A percentile compares a stretch with the other conserved stretches of the same genome.
Conservation (phyloP, 1,284 basidiomycete species). For the Paramarasmius palmivorus region DNA sequence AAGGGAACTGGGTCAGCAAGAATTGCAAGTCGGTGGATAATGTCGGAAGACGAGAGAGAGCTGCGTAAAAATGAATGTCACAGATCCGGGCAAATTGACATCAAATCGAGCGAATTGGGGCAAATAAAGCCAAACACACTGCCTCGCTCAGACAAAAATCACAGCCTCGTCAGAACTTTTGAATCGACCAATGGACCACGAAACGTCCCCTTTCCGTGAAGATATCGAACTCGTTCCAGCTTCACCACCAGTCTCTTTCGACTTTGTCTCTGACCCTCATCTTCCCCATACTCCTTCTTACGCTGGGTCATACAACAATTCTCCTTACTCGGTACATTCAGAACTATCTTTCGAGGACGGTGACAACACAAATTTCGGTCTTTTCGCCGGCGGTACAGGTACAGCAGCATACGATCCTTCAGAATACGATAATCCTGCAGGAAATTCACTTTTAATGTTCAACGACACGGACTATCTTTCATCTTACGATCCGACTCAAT, state of each 20-base stretch:
- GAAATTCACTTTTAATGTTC: conserved; percentile 56
- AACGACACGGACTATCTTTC: conserved; percentile 50
- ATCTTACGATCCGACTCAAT: conserved; percentile 25
- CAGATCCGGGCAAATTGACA: too few species aligned
- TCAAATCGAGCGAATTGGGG: too few species aligned
- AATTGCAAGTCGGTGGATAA: too few species aligned
- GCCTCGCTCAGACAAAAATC: too few species aligned
- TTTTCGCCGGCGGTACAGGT: conserved; percentile 33
- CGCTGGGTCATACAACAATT: conserved; percentile 52
- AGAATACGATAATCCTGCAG: conserved; percentile 62
- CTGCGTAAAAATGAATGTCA: too few species aligned
- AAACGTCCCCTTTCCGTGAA: not conserved
- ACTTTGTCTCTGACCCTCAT: conserved; percentile 18
- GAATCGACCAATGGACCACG: not conserved
- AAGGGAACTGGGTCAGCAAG: too few species aligned
- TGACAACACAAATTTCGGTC: conserved; percentile 30
- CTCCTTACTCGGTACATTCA: conserved; percentile 65
- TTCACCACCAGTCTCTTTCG: conserved; percentile 20
- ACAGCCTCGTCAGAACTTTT: not conserved
- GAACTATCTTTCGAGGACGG: conserved; percentile 60
- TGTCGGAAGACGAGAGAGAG: too few species aligned
- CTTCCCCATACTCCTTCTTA: conserved; percentile 33
- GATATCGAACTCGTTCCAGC: conserved; percentile 22
- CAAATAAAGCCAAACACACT: too few species aligned
- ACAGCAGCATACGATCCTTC: conserved; percentile 54